Conservation (phyloP, 495 filamentous ascomycete genomes). For the Penicillium canariense region DNA sequence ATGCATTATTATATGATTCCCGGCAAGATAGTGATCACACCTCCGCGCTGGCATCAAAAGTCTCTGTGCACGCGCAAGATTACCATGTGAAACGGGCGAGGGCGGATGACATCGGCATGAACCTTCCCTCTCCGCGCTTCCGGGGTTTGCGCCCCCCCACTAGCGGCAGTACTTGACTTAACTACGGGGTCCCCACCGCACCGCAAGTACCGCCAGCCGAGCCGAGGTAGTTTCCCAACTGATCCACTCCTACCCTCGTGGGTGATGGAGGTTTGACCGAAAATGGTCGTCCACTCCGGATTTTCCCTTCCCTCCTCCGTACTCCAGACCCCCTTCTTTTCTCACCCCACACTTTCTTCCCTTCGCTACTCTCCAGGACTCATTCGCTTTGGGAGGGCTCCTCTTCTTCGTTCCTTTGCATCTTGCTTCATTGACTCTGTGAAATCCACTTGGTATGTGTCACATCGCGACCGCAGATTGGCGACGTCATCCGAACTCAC, state of each 20-base stretch:
- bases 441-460: neutral
- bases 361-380: slow-evolving; percentile 3
- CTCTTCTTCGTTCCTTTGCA: slow-evolving; percentile 11
- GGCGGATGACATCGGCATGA: slow-evolving; percentile 15
- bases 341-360: slow-evolving; percentile 5
- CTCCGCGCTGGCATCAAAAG: neutral
- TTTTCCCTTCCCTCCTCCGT: slow-evolving; percentile 4
- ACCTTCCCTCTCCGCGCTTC: neutral
- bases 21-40: neutral
- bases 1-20: neutral
- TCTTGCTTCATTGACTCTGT: neutral
- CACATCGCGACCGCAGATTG: neutral
- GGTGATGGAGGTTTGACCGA: slow-evolving; percentile 18
- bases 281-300: slow-evolving; percentile 21
- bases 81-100: slow-evolving; percentile 24
- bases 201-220: slow-evolving; percentile 12
- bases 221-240: slow-evolving; percentile 26
- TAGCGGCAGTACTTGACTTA: slow-evolving; percentile 8
- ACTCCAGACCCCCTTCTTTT: slow-evolving; percentile 13
- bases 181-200: neutral
- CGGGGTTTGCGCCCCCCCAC: neutral
- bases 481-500: neutral
- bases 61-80: neutral
- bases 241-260: slow-evolving; percentile 10
- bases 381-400: neutral